Base-by-base conservation (phyloP, 2,329 filamentous ascomycete species). In the Beauveria varroae region DNA sequence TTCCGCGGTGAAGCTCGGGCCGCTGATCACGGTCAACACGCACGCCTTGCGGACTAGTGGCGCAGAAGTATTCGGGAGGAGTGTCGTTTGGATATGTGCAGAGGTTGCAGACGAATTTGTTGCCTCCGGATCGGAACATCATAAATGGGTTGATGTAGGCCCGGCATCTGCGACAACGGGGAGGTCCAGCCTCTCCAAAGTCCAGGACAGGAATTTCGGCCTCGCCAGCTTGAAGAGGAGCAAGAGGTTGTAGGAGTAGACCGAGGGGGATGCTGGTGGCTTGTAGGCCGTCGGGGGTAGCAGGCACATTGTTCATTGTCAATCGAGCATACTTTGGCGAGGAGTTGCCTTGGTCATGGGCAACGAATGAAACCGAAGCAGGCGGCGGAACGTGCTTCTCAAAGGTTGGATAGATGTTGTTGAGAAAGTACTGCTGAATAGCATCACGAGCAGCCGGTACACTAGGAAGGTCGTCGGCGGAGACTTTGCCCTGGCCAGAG, bases 141-240 rank as follows among this genome's bases (percentile, higher is more conserved):
- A 99, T 98, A 73, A 99, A 99, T 1, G 95, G 95, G 71, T 99
- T 99, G 77, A 99, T 96, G 76, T 99, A 99, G 16, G 93, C 89
- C 71, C 95, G 85, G 78, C 95, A 99, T 76, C 95, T 84, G 68
- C 91, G 86, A 75, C 95, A 99, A 73, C 95, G 85, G 24, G 95
- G 95, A 46, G 95, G 95, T 0, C 95, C 95, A 44, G 79, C 78
- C 47, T 97, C 92, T 54, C 95, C 95, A 80, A 98, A 99, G 75
- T 99, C 95, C 26, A 99, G 81, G 5, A 99, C 89, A 0, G 95
- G 95, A 60, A 99, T 88, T 1, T 91, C 85, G 54, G 88, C 81
- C 75, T 99, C 95, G 57, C 95, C 93, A 26, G 90, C 81, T 70
- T 96, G 89, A 47, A 93, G 81, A 46, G 86, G 82, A 1, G 95